phyloP scores from a whole-genome alignment of 1,284 basidiomycete genomes.

The Anthracocystis walkeri region DNA sequence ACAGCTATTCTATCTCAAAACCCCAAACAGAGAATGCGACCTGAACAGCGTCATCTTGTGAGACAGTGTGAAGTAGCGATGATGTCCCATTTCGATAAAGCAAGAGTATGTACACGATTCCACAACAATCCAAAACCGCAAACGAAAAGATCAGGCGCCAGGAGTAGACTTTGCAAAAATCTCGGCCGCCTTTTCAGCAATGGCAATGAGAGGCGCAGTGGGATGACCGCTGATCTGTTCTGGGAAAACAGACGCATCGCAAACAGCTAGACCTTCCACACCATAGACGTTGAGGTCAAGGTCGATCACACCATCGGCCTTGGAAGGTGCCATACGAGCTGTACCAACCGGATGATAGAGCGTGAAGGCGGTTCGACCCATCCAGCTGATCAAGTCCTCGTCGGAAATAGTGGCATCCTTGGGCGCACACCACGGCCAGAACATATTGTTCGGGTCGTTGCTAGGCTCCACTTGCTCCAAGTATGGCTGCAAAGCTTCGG shows the following conservation, averaged over 20 bases:
- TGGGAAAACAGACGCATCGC: slow-evolving; percentile 18
- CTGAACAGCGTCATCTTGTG: too few relatives aligned
- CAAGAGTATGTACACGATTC: too few relatives aligned
- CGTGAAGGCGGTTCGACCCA: background rate
- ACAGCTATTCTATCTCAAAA: too few relatives aligned
- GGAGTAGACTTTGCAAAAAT: background rate
- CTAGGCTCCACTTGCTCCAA: background rate
- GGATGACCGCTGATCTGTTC: background rate
- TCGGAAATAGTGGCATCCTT: background rate
- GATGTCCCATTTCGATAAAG: too few relatives aligned
- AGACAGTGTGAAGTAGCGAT: too few relatives aligned
- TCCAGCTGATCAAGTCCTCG: background rate
- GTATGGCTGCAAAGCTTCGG: background rate
- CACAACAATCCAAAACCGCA: too few relatives aligned
- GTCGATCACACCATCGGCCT: background rate
- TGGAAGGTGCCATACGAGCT: background rate
- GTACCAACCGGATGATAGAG: background rate
- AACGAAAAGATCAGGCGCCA: background rate
- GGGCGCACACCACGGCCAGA: background rate
- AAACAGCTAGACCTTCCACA: slow-evolving; percentile 13
- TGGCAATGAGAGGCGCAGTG: slow-evolving; percentile 8
- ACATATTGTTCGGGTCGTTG: background rate
- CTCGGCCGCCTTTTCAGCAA: background rate
- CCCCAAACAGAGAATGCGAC: too few relatives aligned
- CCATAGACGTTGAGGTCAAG: slow-evolving; percentile 1